phyloP scores from a whole-genome alignment of 495 filamentous ascomycete genomes.

The Aspergillus wentii region DNA sequence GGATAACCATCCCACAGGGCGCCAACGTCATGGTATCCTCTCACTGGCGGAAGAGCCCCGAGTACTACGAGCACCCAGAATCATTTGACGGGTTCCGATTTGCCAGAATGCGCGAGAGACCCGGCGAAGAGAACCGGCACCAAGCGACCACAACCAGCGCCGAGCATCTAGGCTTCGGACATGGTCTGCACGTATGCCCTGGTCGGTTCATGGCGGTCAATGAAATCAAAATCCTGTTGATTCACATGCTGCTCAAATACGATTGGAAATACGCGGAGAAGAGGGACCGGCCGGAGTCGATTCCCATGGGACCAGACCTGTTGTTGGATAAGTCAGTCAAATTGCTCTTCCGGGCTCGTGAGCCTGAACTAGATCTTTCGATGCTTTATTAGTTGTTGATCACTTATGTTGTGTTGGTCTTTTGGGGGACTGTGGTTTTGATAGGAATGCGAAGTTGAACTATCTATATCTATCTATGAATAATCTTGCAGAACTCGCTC shows the following conservation, averaged over 20 bases:
- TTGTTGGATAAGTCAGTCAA: slow-evolving; percentile 25
- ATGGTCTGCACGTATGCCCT: slow-evolving; percentile 50
- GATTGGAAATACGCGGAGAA: slow-evolving; percentile 43
- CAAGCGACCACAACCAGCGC: slow-evolving; percentile 42
- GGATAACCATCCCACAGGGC: slow-evolving; percentile 29
- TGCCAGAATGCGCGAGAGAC: slow-evolving; percentile 33
- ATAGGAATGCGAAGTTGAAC: no score
- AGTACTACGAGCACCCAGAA: slow-evolving; percentile 37
- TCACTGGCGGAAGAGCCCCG: slow-evolving; percentile 29
- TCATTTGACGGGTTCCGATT: slow-evolving; percentile 46
- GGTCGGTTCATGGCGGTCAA: slow-evolving; percentile 48
- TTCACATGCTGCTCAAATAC: slow-evolving; percentile 48
- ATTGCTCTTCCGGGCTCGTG: slow-evolving; percentile 22
- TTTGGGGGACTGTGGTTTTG: no score
- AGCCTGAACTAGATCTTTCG: slow-evolving; percentile 23
- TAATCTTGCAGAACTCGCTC: no score
- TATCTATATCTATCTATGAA: no score
- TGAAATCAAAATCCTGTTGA: slow-evolving; percentile 41
- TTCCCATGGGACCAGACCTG: slow-evolving; percentile 21
- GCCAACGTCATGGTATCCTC: slow-evolving; percentile 31
- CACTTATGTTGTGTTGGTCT: no score
- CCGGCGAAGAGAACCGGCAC: slow-evolving; percentile 34
- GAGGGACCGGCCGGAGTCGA: slow-evolving; percentile 15
- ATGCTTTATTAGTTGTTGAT: no score
- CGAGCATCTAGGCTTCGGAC: slow-evolving; percentile 41